Conservation (phyloP, 1,284 basidiomycete species). For the Rhodotorula sp. region DNA sequence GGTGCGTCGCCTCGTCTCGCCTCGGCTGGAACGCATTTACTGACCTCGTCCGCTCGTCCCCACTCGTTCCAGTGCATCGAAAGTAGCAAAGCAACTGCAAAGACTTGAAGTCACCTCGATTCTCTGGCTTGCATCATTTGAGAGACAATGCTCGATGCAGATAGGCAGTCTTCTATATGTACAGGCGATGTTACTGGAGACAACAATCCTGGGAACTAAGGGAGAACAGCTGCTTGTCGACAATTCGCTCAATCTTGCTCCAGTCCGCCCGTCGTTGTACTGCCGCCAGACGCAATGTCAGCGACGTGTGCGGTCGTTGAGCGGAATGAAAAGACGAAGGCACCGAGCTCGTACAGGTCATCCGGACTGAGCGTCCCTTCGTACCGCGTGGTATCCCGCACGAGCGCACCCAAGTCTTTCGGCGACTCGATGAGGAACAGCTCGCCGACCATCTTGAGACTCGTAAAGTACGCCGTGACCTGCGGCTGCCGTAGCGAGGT, state of each 20-base stretch:
- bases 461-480: constrained; percentile 81
- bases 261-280: constrained; percentile 73
- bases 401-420: constrained; percentile 90
- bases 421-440: constrained; percentile 69
- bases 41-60: not conserved
- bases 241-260: constrained; percentile 93
- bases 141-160: not conserved
- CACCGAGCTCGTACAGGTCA: constrained; percentile 73
- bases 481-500: constrained; percentile 64
- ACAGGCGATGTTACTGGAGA: constrained; percentile 1
- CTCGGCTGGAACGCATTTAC: too few relatives aligned
- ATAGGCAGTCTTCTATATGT: not conserved
- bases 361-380: constrained; percentile 90
- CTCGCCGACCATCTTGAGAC: constrained; percentile 93
- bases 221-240: constrained; percentile 65
- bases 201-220: constrained; percentile 43
- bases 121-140: not conserved
- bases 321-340: not conserved
- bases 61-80: not conserved
- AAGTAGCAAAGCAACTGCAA: constrained; percentile 1
- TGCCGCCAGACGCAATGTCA: not conserved
- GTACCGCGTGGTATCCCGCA: constrained; percentile 87
- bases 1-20: too few relatives aligned
- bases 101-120: not conserved
- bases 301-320: too few relatives aligned